A percentile compares a stretch with the other conserved stretches of the same genome.
phyloP scores from a whole-genome alignment of 2,329 filamentous ascomycete species.

The Claviceps fusiformis region DNA sequence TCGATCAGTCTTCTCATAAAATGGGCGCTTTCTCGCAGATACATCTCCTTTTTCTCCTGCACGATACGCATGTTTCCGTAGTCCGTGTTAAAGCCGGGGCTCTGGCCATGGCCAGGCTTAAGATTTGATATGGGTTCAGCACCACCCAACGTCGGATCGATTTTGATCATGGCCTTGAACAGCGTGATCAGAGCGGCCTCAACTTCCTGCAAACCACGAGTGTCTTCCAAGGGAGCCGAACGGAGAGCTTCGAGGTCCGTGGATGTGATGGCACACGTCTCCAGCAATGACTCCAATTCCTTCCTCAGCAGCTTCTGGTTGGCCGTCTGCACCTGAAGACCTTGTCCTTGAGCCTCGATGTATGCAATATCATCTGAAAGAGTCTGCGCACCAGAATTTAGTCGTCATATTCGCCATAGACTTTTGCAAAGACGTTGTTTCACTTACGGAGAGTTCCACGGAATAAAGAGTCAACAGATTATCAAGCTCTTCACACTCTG shows the following conservation, averaged over 20 bases:
- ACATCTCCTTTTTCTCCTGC: conserved; percentile 87
- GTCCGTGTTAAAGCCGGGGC: conserved; percentile 50
- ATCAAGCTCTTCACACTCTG: conserved; percentile 92
- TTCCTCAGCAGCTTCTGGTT: conserved; percentile 91
- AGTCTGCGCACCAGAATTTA: conserved; percentile 42
- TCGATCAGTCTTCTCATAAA: conserved; percentile 72
- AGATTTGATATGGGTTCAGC: conserved; percentile 34
- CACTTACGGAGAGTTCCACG: conserved; percentile 75
- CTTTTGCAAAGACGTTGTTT: neutral
- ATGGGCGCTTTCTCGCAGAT: conserved; percentile 57
- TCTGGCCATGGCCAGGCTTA: conserved; percentile 29
- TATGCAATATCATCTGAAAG: conserved; percentile 92
- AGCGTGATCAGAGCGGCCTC: conserved; percentile 66
- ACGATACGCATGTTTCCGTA: conserved; percentile 87
- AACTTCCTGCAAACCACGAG: conserved; percentile 59
- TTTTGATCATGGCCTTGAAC: conserved; percentile 87
- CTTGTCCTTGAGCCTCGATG: conserved; percentile 94
- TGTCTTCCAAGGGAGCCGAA: conserved; percentile 57
- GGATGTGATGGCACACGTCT: conserved; percentile 77
- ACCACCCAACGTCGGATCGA: conserved; percentile 64
- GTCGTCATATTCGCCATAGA: neutral
- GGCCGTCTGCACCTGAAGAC: conserved; percentile 89
- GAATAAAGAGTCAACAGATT: conserved; percentile 88
- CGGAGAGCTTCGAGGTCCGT: conserved; percentile 61
- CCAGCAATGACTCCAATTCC: conserved; percentile 77